Evolutionary conservation across 2,329 filamentous ascomycete species (phyloP).

Genomic region (Scedosporium aurantiacum): DNA sequence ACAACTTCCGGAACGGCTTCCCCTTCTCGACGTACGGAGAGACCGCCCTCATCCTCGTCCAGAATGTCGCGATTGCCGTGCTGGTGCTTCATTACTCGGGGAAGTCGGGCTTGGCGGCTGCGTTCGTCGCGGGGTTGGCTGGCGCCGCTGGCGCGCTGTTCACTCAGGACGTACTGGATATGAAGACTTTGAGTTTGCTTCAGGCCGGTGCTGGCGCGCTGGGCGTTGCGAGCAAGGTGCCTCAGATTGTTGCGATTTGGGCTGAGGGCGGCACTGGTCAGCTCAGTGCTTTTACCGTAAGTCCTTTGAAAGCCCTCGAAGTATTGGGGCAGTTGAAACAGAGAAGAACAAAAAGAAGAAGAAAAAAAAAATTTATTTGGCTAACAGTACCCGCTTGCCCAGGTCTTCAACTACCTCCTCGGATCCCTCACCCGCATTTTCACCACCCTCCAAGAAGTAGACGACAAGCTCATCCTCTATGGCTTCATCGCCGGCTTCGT

Average conservation of each 20-base stretch:
- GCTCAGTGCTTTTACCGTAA: conserved; percentile 88
- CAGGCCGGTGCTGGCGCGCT: conserved; percentile 78
- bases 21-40: conserved; percentile 97
- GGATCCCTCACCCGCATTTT: conserved; percentile 93
- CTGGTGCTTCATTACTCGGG: conserved; percentile 78
- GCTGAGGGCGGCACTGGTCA: conserved; percentile 83
- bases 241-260: conserved; percentile 83
- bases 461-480: conserved; percentile 92
- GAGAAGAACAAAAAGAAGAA: too few species aligned
- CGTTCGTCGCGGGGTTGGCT: conserved; percentile 69
- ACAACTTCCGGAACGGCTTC: conserved; percentile 83
- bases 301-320: conserved; percentile 21
- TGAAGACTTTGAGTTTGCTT: conserved; percentile 58
- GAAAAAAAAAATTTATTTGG: too few species aligned
- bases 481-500: conserved; percentile 83
- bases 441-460: conserved; percentile 93
- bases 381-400: neutral
- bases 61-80: conserved; percentile 83
- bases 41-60: conserved; percentile 79
- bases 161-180: conserved; percentile 50
- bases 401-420: conserved; percentile 97
- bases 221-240: conserved; percentile 81
- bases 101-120: conserved; percentile 53
- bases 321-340: too few species aligned
- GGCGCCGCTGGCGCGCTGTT: conserved; percentile 61